Conservation (phyloP, 106 monocot species). For the Phalaenopsis aphrodite region DNA sequence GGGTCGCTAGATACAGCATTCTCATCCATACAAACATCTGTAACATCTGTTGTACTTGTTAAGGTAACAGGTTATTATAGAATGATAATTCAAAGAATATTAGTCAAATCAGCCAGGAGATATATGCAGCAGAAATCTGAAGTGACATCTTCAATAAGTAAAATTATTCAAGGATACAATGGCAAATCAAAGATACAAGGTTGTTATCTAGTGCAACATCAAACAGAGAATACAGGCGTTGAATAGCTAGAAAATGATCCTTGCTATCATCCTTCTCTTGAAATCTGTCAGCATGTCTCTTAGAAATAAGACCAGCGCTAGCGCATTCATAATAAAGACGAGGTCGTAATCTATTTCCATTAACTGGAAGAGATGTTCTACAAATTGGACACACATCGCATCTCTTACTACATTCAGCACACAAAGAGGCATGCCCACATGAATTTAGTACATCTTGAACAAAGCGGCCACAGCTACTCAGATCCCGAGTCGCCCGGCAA, state of each 20-base stretch:
- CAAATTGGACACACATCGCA: slow-evolving; percentile 85
- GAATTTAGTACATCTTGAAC: slow-evolving; percentile 70
- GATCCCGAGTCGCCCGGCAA: slow-evolving; percentile 79
- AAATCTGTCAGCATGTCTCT: slow-evolving; percentile 46
- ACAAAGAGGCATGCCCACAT: slow-evolving; percentile 91
- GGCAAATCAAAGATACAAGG: slow-evolving; percentile 76
- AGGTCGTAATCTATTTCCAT: slow-evolving; percentile 38
- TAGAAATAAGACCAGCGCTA: slow-evolving; percentile 74
- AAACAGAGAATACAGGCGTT: slow-evolving; percentile 77
- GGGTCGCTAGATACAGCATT: slow-evolving; percentile 96
- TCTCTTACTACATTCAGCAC: slow-evolving; percentile 85
- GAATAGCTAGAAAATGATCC: slow-evolving; percentile 39
- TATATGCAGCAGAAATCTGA: slow-evolving; percentile 5
- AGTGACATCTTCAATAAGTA: background rate
- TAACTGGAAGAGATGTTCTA: slow-evolving; percentile 40
- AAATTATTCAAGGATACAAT: slow-evolving; percentile 71
- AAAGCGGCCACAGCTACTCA: slow-evolving; percentile 82
- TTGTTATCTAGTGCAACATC: slow-evolving; percentile 91
- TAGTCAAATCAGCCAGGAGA: background rate
- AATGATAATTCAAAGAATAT: background rate
- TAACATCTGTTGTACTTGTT: slow-evolving; percentile 62
- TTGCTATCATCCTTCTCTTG: slow-evolving; percentile 50
- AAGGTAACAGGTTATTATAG: slow-evolving; percentile 29
- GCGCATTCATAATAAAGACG: slow-evolving; percentile 85
- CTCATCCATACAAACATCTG: slow-evolving; percentile 97